Conservation (phyloP, 768 basidiomycete species). For the Boletus subparvulus region DNA sequence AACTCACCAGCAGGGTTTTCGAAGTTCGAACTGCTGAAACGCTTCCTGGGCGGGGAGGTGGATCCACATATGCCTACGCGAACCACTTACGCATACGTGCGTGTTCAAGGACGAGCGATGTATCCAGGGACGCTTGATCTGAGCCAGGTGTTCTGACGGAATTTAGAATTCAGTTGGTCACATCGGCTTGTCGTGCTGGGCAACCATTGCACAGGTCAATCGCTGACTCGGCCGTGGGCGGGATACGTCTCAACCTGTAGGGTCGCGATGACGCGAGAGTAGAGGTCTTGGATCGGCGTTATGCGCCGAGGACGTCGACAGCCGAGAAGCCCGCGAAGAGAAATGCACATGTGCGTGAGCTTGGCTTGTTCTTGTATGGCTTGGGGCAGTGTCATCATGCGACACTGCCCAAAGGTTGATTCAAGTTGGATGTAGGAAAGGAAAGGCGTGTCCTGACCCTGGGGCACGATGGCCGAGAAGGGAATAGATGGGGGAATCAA, state of each 20-base stretch:
- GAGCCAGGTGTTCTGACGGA: not conserved
- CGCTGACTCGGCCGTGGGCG: not conserved
- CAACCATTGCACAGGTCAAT: not conserved
- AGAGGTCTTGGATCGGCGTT: not conserved
- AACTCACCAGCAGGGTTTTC: too few species aligned
- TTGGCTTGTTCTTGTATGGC: not conserved
- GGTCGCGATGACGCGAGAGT: not conserved
- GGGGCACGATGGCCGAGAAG: not conserved
- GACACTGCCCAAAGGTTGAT: not conserved
- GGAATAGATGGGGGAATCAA: constrained; percentile 1
- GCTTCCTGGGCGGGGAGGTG: not conserved
- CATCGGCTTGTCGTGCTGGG: not conserved
- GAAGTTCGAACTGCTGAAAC: too few species aligned
- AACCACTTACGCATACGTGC: not conserved
- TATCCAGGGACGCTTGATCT: not conserved
- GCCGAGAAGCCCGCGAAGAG: not conserved
- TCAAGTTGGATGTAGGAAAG: not conserved
- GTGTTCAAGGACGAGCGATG: not conserved
- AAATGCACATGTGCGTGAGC: not conserved
- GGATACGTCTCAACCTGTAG: not conserved
- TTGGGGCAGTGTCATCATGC: constrained; percentile 1
- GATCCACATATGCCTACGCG: too few species aligned
- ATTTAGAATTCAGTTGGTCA: not conserved
- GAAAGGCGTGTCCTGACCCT: not conserved
- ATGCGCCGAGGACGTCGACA: not conserved